phyloP scores from a whole-genome alignment of 225 moss, liverwort and hornwort genomes.

The Pleurozium schreberi region DNA sequence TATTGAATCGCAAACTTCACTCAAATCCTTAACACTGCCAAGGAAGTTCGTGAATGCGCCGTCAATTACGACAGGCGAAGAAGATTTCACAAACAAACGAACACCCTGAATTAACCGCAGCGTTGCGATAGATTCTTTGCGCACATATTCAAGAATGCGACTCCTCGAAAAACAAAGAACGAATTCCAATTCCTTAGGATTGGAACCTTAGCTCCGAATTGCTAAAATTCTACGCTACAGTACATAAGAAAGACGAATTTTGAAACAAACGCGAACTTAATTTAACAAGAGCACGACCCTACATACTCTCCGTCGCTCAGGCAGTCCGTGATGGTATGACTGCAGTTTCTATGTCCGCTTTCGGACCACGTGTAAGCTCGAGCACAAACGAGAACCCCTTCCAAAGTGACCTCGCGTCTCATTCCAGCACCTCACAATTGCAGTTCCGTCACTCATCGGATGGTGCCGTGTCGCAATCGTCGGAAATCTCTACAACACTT shows the following conservation, averaged over 20 bases:
- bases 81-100: neutral
- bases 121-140: neutral
- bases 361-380: neutral
- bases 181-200: neutral
- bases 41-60: neutral
- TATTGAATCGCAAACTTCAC: neutral
- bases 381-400: neutral
- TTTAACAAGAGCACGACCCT: neutral
- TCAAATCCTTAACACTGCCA: neutral
- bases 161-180: neutral
- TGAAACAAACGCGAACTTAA: neutral
- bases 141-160: neutral
- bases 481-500: neutral
- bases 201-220: neutral
- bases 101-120: neutral
- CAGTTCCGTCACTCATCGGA: neutral
- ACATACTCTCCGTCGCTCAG: neutral
- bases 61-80: neutral
- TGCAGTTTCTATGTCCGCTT: neutral
- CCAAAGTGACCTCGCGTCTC: neutral
- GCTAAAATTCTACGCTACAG: neutral
- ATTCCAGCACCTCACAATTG: neutral
- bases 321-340: neutral
- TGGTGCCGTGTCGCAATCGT: neutral
- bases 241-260: neutral